Evolutionary conservation across 257 asterid genomes (phyloP).

Genomic region (Nicotiana tabacum): DNA sequence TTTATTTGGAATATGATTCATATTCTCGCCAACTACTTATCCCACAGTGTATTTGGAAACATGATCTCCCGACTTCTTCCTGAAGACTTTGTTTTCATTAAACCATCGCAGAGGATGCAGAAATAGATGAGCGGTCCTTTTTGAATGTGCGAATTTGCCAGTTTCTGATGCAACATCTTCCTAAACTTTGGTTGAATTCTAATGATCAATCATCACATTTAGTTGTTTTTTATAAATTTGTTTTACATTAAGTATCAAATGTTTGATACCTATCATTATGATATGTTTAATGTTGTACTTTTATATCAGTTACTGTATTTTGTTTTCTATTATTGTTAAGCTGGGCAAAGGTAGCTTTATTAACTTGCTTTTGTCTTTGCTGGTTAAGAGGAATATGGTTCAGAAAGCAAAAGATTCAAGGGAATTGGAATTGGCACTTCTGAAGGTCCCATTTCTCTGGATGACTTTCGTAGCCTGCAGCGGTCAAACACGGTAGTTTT

Average conservation of each 20-base stretch:
- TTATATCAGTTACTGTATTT: not conserved
- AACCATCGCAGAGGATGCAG: not conserved
- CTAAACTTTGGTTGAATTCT: not conserved
- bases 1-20: not conserved
- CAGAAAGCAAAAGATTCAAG: constrained; percentile 75
- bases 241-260: not conserved
- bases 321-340: not conserved
- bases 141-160: not conserved
- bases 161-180: not conserved
- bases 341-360: not conserved
- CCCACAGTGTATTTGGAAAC: not conserved
- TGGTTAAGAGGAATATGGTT: constrained; percentile 53
- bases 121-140: not conserved
- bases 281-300: not conserved
- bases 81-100: not conserved
- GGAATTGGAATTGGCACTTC: constrained; percentile 94
- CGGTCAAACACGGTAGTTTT: constrained; percentile 72
- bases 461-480: constrained; percentile 92
- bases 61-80: not conserved
- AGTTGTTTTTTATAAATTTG: not conserved
- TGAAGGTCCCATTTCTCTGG: constrained; percentile 92
- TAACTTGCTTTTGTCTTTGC: constrained; percentile 15
- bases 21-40: not conserved
- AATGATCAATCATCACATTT: not conserved
- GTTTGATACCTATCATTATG: not conserved